phyloP scores from a whole-genome alignment of 2,329 filamentous ascomycete genomes.

The Aschersonia sp. region DNA sequence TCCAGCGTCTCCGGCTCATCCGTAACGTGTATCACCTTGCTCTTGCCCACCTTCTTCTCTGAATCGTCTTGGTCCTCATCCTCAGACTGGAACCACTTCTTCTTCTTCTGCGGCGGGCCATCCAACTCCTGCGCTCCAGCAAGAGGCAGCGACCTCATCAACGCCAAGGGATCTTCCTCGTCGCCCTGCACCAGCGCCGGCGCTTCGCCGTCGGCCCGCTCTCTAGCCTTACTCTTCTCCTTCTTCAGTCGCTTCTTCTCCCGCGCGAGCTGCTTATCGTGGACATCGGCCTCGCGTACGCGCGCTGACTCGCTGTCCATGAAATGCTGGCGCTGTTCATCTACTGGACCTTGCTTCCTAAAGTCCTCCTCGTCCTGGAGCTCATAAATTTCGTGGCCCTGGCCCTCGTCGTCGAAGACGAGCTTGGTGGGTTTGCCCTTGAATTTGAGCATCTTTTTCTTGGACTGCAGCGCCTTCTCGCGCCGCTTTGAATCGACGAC shows the following conservation, averaged over 20 bases:
- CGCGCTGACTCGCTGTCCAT: conserved; percentile 59
- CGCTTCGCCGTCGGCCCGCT: conserved; percentile 26
- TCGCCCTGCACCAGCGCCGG: conserved; percentile 14
- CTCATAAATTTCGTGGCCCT: conserved; percentile 74
- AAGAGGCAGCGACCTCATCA: conserved; percentile 43
- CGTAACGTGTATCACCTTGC: conserved; percentile 45
- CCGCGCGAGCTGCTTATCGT: conserved; percentile 70
- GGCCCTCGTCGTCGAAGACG: conserved; percentile 85
- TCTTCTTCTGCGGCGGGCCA: conserved; percentile 32
- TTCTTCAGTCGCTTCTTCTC: conserved; percentile 66
- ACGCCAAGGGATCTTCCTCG: conserved; percentile 37
- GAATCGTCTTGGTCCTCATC: conserved; percentile 33
- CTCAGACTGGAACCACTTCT: conserved; percentile 69
- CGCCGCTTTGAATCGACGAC: conserved; percentile 88
- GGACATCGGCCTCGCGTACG: conserved; percentile 61
- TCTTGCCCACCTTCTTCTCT: conserved; percentile 23
- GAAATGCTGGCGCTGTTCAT: conserved; percentile 64
- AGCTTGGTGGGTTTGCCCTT: conserved; percentile 77
- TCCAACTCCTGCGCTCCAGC: conserved; percentile 17
- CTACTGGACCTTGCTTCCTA: conserved; percentile 56
- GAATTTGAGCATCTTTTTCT: conserved; percentile 86
- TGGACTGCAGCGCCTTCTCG: conserved; percentile 88
- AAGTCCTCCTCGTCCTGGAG: conserved; percentile 78
- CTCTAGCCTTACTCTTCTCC: conserved; percentile 55
- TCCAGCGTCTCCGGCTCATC: conserved; percentile 66